phyloP scores from a whole-genome alignment of 352 stramenopile genomes.

The Globisporangium polare region DNA sequence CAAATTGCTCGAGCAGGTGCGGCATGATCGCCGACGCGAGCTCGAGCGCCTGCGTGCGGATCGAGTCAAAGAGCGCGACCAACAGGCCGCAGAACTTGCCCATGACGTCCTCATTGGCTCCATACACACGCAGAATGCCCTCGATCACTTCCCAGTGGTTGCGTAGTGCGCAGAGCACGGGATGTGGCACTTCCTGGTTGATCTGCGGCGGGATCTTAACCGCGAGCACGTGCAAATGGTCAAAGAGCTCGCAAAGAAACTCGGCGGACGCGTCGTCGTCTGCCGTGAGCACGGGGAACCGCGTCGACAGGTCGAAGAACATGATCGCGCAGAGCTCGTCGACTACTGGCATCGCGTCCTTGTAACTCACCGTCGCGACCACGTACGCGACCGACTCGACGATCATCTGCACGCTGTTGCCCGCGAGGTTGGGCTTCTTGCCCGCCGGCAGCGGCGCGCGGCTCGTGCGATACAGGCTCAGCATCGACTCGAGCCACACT shows the following conservation, averaged over 20 bases:
- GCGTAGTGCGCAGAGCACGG: slow-evolving; percentile 50
- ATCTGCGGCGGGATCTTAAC: slow-evolving; percentile 57
- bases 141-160: slow-evolving; percentile 55
- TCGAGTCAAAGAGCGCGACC: slow-evolving; percentile 51
- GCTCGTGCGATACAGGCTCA: slow-evolving; percentile 55
- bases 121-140: slow-evolving; percentile 45
- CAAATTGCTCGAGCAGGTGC: slow-evolving; percentile 58
- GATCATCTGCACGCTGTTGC: slow-evolving; percentile 50
- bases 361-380: slow-evolving; percentile 60
- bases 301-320: slow-evolving; percentile 55
- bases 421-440: slow-evolving; percentile 24
- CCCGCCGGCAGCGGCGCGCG: slow-evolving; percentile 17
- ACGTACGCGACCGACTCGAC: slow-evolving; percentile 71
- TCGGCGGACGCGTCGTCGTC: slow-evolving; percentile 47
- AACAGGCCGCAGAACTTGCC: slow-evolving; percentile 55
- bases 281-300: slow-evolving; percentile 36
- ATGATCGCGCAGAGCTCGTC: slow-evolving; percentile 59
- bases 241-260: slow-evolving; percentile 56
- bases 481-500: slow-evolving; percentile 65
- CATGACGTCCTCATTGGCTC: slow-evolving; percentile 49
- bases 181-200: slow-evolving; percentile 56
- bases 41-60: slow-evolving; percentile 59
- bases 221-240: slow-evolving; percentile 54
- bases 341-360: slow-evolving; percentile 55
- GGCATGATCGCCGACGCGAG: slow-evolving; percentile 62